Percentiles rank a stretch among this genome's conserved stretches.
phyloP scores from a whole-genome alignment of 768 basidiomycete genomes.

The Clavaria fumosa region DNA sequence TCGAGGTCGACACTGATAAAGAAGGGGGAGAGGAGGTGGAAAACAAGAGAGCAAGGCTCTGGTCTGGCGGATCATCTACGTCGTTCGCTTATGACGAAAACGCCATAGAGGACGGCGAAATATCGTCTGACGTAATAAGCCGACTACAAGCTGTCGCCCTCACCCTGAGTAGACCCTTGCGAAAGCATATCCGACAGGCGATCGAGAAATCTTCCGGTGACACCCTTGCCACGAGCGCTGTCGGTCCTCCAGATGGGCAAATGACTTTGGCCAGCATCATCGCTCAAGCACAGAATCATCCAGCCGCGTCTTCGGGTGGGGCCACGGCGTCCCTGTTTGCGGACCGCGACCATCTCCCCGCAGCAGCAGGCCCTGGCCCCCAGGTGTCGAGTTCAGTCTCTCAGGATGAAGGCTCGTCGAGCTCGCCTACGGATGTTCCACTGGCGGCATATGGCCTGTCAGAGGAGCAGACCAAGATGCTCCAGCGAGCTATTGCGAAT shows the following conservation, averaged over 20 bases:
- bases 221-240: constrained; percentile 14
- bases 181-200: constrained; percentile 39
- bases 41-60: constrained; percentile 51
- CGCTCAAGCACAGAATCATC: constrained; percentile 50
- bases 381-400: neutral
- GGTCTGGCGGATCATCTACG: constrained; percentile 13
- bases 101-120: constrained; percentile 45
- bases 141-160: constrained; percentile 38
- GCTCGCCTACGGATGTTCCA: constrained; percentile 19
- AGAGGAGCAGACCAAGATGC: constrained; percentile 50
- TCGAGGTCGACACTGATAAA: constrained; percentile 38
- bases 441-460: constrained; percentile 58
- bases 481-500: constrained; percentile 61
- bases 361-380: neutral
- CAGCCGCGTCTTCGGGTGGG: constrained; percentile 15
- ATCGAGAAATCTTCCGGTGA: constrained; percentile 27
- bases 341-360: neutral
- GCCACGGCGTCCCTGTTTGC: neutral
- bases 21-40: constrained; percentile 44
- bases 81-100: constrained; percentile 16
- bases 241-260: constrained; percentile 39
- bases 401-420: constrained; percentile 2
- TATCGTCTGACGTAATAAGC: constrained; percentile 31
- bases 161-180: constrained; percentile 38
- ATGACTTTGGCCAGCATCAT: constrained; percentile 60